Base-by-base conservation (phyloP, 1,284 basidiomycete species). In the Marasmius oreades region DNA sequence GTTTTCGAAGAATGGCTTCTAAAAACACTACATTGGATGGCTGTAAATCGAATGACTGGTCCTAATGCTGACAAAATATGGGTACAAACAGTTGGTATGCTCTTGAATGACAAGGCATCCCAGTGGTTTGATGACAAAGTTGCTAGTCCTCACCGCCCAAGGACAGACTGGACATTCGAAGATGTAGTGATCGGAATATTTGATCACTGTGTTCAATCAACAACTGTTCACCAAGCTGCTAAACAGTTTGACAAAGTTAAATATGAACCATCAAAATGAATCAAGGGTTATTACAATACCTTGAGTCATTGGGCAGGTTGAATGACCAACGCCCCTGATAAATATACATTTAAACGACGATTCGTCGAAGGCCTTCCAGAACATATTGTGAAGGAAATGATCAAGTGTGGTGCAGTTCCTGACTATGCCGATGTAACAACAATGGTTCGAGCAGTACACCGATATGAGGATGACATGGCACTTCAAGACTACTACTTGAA, bases 141-240 rank as follows among this genome's bases (percentile, higher is more conserved):
- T 4, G 20, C 57, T 5, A 39, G 37, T 18, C 20, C 52, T 28
- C 50, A 60, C n/a, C 51, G 55, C 4, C 5, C 36, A 3, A 20
- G 53, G 31, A 23, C 22, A 1, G 5, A 44, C 1, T 64, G 62
- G 61, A 59, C 39, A 0, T 61, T 62, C 37, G 45, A 58, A 22
- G 43, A 59, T 3, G 51, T 63, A 16, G 58, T 65, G 5, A 37
- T 55, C 26, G 61, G 53, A 22, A 37, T 64, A 31, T 64, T 59
- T 44, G 57, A 63, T 34, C 53, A 57, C 14, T 65, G 62, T 45
- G 53, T 65, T 2, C 58, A 59, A 23, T 24, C 62, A 2, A 52
- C 58, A 1, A 58, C 59, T 8, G 55, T 64, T 31, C 60, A 66
- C n/a, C 46, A 61, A 20, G 61, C 61, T 0, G 23, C 51, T 1